These are phyloP conservation scores for Lentinus brumalis DNA, from an alignment of 768 basidiomycete species.

Conservation along the genomic window DNA sequence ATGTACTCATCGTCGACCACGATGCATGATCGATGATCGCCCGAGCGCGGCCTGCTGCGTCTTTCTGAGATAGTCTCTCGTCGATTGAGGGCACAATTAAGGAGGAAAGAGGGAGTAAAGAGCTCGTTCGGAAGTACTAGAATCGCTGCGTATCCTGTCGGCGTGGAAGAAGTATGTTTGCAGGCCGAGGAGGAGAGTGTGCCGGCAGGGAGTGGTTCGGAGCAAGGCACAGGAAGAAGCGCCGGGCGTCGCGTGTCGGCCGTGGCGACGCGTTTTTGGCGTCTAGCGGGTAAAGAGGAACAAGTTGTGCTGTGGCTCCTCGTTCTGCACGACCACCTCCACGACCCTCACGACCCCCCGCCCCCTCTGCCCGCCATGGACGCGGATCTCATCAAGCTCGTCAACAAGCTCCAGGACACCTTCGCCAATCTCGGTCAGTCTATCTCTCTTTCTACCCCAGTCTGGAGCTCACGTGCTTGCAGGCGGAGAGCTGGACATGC, in stretches of 20 bases:
- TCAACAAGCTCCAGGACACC: constrained; percentile 94
- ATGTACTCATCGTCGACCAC: too few species aligned
- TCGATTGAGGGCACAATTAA: too few species aligned
- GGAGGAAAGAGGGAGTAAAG: background rate
- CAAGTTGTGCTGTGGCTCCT: background rate
- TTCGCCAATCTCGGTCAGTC: constrained; percentile 82
- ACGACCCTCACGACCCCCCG: constrained; percentile 19
- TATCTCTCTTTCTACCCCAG: constrained; percentile 16
- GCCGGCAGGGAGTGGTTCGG: background rate
- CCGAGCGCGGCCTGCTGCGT: too few species aligned
- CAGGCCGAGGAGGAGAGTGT: background rate
- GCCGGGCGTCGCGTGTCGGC: constrained; percentile 17
- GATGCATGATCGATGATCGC: too few species aligned
- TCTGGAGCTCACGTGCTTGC: constrained; percentile 14
- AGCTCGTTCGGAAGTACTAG: background rate
- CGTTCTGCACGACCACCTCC: constrained; percentile 7
- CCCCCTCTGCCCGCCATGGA: constrained; percentile 63
- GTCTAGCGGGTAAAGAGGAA: background rate
- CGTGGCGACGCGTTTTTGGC: constrained; percentile 24
- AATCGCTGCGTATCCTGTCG: background rate
- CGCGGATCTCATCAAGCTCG: constrained; percentile 89
- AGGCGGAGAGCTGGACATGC: constrained; percentile 94
- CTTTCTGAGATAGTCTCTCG: too few species aligned
- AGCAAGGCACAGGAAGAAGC: background rate
- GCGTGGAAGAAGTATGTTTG: background rate